phyloP scores from a whole-genome alignment of 108 stramenopile genomes.

The Skeletonema costatum region DNA sequence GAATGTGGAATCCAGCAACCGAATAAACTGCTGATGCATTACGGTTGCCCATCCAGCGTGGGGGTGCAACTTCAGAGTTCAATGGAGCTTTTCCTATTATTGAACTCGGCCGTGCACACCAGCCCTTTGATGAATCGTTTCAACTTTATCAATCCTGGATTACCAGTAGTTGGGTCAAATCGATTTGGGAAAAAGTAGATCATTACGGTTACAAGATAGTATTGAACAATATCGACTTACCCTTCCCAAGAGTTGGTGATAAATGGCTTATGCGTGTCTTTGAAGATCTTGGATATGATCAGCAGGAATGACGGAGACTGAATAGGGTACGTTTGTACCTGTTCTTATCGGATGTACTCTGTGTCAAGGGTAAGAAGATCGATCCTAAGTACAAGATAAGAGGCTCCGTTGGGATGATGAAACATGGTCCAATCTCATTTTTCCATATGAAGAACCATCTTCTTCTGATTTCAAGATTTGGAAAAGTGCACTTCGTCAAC shows the following conservation, averaged over 20 bases:
- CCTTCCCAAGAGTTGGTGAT: constrained; percentile 18
- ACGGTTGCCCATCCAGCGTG: constrained; percentile 1
- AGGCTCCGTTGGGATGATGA: neutral
- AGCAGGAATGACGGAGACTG: neutral
- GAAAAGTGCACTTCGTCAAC: neutral
- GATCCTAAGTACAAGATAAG: constrained; percentile 25
- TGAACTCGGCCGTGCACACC: constrained; percentile 7
- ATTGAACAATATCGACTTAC: neutral
- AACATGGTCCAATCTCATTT: constrained; percentile 21
- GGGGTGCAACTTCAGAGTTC: neutral
- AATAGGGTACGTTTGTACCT: constrained; percentile 20
- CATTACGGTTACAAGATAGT: too few species aligned
- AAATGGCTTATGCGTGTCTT: constrained; percentile 20
- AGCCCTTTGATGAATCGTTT: too few species aligned
- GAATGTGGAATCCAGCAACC: neutral
- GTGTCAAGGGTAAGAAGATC: neutral
- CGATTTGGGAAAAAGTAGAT: too few species aligned
- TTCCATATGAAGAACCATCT: constrained; percentile 5
- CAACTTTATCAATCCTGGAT: too few species aligned
- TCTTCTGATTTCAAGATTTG: neutral
- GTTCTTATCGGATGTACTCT: constrained; percentile 17
- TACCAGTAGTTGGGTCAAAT: too few species aligned
- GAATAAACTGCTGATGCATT: constrained; percentile 12
- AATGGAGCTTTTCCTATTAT: neutral
- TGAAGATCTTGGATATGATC: neutral